Percentiles rank a stretch among this genome's conserved stretches.
These are phyloP conservation scores for Yamadazyma mexicana DNA, from an alignment of 1,139 yeast species.

Conservation along the genomic window DNA sequence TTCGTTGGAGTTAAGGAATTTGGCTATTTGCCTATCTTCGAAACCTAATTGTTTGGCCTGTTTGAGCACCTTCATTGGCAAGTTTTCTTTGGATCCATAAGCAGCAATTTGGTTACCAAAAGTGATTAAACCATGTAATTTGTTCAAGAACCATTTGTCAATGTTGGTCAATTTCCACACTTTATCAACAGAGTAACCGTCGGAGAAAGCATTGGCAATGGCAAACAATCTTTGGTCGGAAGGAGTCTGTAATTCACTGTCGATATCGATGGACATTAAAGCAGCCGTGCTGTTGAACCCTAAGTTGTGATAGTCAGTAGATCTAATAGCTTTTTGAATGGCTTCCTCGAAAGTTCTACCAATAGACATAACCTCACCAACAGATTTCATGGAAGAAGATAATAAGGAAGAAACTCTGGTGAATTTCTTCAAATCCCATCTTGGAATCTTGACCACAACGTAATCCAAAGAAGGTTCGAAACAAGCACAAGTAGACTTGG, in stretches of 20 bases:
- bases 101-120: constrained; percentile 66
- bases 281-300: constrained; percentile 92
- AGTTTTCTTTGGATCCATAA: constrained; percentile 57
- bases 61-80: constrained; percentile 62
- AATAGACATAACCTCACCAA: constrained; percentile 98
- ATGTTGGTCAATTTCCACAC: constrained; percentile 91
- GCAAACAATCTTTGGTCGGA: constrained; percentile 97
- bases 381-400: constrained; percentile 96
- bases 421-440: constrained; percentile 98
- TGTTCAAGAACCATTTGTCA: constrained; percentile 96
- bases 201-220: constrained; percentile 85
- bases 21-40: constrained; percentile 95
- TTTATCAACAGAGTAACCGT: constrained; percentile 88
- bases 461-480: constrained; percentile 98
- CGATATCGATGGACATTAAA: constrained; percentile 85
- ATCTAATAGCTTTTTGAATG: constrained; percentile 95
- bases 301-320: constrained; percentile 90
- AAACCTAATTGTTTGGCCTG: constrained; percentile 97
- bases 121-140: constrained; percentile 68
- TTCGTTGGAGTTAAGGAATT: constrained; percentile 86
- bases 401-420: constrained; percentile 86
- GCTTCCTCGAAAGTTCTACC: constrained; percentile 99
- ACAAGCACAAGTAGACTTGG: constrained; percentile 93
- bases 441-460: constrained; percentile 96
- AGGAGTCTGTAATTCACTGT: constrained; percentile 88